These are phyloP conservation scores for Solanum virginianum DNA, from an alignment of 257 asterid genomes.

Conservation along the genomic window DNA sequence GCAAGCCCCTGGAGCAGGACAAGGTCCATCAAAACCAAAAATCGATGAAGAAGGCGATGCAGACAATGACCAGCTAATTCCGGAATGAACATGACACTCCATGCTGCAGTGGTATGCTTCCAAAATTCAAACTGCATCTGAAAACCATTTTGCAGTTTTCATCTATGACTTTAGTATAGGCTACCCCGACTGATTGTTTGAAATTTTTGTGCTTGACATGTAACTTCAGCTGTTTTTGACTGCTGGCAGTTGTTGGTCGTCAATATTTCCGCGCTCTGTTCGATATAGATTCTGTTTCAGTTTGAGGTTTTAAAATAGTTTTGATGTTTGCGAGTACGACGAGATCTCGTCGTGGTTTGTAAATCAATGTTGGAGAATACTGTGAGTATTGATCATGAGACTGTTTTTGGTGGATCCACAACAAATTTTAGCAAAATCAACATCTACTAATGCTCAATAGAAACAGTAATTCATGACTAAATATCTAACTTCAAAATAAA, in stretches of 20 bases:
- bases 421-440: too few relatives aligned
- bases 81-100: constrained; percentile 30
- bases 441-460: too few relatives aligned
- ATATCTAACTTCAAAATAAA: too few relatives aligned
- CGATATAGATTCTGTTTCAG: background rate
- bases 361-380: background rate
- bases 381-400: background rate
- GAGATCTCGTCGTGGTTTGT: background rate
- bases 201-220: background rate
- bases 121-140: background rate
- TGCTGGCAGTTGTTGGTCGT: background rate
- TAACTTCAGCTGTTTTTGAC: background rate
- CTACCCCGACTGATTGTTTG: background rate
- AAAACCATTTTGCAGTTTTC: background rate
- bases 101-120: background rate
- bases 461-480: too few relatives aligned
- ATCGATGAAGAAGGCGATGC: constrained; percentile 77
- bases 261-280: background rate
- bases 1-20: constrained; percentile 68
- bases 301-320: background rate
- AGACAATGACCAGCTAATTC: constrained; percentile 76
- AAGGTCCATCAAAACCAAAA: constrained; percentile 59
- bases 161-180: background rate
- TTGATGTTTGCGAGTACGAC: background rate
- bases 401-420: background rate